Evolutionary conservation across 495 filamentous ascomycete genomes (phyloP).

Genomic region (Cudoniella acicularis): DNA sequence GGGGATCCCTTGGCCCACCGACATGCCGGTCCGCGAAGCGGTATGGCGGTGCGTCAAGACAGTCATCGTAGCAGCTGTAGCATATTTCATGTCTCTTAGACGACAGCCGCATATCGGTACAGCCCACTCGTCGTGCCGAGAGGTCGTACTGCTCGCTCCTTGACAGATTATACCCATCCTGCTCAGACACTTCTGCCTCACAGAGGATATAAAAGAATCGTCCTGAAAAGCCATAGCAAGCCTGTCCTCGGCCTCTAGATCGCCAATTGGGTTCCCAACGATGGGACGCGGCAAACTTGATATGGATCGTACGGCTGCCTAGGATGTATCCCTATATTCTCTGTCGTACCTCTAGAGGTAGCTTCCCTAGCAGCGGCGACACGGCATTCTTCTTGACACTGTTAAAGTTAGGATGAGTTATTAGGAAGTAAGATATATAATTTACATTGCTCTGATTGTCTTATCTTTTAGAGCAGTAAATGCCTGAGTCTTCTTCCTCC

Average conservation of each 20-base stretch:
- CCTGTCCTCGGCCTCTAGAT: not conserved
- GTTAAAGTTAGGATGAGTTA: not conserved
- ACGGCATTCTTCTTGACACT: not conserved
- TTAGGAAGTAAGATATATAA: too few species aligned
- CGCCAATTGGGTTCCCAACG: not conserved
- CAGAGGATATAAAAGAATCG: not conserved
- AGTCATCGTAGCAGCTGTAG: conserved; percentile 1
- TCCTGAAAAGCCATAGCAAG: not conserved
- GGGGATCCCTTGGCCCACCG: too few species aligned
- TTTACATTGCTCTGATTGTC: not conserved
- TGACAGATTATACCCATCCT: not conserved
- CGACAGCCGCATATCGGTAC: not conserved
- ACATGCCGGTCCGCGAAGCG: too few species aligned
- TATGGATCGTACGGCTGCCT: not conserved
- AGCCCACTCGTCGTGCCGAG: not conserved
- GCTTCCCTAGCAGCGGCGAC: conserved; percentile 3
- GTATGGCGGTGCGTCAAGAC: conserved; percentile 1
- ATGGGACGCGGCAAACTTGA: conserved; percentile 1
- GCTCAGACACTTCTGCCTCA: not conserved
- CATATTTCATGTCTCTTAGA: not conserved
- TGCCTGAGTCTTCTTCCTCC: not conserved
- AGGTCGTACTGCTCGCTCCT: not conserved
- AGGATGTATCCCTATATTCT: not conserved
- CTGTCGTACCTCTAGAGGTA: not conserved
- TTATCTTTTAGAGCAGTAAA: conserved; percentile 2